These are phyloP conservation scores for Neohortaea acidophila DNA, from an alignment of 495 filamentous ascomycete species.

Conservation along the genomic window DNA sequence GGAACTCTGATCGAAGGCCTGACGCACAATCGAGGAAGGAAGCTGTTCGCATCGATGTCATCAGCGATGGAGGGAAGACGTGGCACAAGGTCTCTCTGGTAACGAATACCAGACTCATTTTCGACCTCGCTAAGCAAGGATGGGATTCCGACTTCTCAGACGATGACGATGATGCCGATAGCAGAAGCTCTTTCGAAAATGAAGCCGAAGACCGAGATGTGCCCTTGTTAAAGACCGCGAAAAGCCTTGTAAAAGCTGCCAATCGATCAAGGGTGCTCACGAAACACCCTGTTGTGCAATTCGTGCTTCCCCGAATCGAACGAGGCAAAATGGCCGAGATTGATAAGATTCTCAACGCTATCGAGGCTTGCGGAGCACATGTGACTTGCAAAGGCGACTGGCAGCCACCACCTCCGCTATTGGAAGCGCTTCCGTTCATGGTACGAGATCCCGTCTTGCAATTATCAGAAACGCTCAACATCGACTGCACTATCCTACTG, in stretches of 20 bases:
- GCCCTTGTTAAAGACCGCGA: conserved; percentile 39
- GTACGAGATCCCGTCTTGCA: conserved; percentile 38
- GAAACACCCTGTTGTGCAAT: conserved; percentile 34
- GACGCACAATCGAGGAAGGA: conserved; percentile 2
- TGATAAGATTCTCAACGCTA: conserved; percentile 39
- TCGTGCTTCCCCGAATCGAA: conserved; percentile 46
- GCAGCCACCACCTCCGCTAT: conserved; percentile 14
- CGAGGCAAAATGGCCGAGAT: conserved; percentile 38
- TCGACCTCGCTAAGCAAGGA: conserved; percentile 29
- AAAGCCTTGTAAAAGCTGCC: conserved; percentile 39
- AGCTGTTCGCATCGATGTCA: conserved; percentile 23
- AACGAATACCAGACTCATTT: conserved; percentile 24
- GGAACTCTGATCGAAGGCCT: too few relatives aligned
- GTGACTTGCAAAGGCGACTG: conserved; percentile 29
- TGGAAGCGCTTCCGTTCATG: conserved; percentile 31
- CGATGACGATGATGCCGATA: conserved; percentile 29
- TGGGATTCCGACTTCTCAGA: conserved; percentile 19
- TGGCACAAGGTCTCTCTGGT: conserved; percentile 27
- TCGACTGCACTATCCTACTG: conserved; percentile 61
- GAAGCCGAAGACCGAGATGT: conserved; percentile 21
- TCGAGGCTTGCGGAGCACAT: conserved; percentile 38
- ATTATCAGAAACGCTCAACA: conserved; percentile 47
- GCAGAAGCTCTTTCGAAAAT: too few relatives aligned
- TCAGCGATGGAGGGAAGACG: conserved; percentile 20
- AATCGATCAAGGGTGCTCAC: conserved; percentile 35